These are phyloP conservation scores for Annona squamosa DNA, from an alignment of 164 flowering plant species.

Conservation along the genomic window DNA sequence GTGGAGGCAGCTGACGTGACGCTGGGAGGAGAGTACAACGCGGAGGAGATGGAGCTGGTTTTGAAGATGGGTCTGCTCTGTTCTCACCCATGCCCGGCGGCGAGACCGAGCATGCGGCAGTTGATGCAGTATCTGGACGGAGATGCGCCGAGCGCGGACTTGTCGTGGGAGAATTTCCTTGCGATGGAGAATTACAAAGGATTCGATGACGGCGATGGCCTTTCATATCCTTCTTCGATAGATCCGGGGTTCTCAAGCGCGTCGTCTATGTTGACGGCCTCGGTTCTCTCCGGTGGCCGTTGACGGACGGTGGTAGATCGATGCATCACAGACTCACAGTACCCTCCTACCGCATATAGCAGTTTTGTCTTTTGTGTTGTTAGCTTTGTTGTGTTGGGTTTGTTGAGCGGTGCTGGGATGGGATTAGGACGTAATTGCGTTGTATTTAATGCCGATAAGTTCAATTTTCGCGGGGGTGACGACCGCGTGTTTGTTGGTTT, in stretches of 20 bases:
- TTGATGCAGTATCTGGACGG: conserved; percentile 12
- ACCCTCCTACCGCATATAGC: too few relatives aligned
- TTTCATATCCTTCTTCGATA: conserved; percentile 5
- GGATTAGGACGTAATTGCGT: too few relatives aligned
- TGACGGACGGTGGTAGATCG: not conserved
- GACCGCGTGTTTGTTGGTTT: too few relatives aligned
- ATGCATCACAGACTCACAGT: not conserved
- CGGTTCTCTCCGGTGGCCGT: not conserved
- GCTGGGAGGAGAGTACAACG: conserved; percentile 8
- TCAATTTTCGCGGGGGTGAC: too few relatives aligned
- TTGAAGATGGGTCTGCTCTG: conserved; percentile 20
- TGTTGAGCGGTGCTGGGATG: not conserved
- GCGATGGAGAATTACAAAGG: not conserved
- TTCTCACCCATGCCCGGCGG: conserved; percentile 5
- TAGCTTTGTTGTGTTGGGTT: not conserved
- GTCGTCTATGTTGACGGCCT: not conserved
- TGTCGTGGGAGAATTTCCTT: not conserved
- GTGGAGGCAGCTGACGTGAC: conserved; percentile 13
- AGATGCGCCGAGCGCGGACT: not conserved
- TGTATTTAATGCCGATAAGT: too few relatives aligned
- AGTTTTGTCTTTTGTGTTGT: not conserved
- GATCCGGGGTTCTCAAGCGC: not conserved
- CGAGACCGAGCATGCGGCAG: conserved; percentile 18
- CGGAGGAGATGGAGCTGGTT: conserved; percentile 17
- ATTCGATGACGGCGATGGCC: not conserved